phyloP scores from a whole-genome alignment of 805 yeast genomes.

The Starmerella potacharoeniae region DNA sequence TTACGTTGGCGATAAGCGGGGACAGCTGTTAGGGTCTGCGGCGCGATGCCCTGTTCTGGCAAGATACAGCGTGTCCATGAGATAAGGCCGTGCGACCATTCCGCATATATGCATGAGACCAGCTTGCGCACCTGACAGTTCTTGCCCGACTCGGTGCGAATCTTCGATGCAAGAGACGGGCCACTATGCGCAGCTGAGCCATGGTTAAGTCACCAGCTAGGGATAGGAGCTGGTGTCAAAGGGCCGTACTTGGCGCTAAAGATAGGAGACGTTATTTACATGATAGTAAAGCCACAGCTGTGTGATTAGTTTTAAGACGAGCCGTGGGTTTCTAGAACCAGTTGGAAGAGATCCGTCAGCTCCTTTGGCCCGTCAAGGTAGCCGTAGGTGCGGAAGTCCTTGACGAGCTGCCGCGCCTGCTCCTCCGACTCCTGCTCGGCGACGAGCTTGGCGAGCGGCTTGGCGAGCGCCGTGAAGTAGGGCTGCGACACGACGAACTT shows the following conservation, averaged over 20 bases:
- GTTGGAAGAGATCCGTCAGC: constrained; percentile 20
- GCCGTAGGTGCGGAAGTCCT: constrained; percentile 24
- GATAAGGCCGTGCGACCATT: neutral
- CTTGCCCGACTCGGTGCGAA: neutral
- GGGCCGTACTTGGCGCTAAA: too few species aligned
- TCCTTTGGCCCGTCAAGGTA: constrained; percentile 22
- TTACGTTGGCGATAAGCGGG: neutral
- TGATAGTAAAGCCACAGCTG: too few species aligned
- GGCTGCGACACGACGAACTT: constrained; percentile 21
- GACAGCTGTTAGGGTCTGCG: neutral
- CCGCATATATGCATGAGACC: neutral
- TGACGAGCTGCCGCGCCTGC: constrained; percentile 11
- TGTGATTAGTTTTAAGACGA: too few species aligned
- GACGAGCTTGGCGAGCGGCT: constrained; percentile 8
- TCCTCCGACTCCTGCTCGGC: constrained; percentile 9
- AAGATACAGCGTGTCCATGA: neutral
- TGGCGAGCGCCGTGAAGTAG: constrained; percentile 14
- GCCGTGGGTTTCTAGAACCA: neutral
- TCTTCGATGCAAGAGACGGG: too few species aligned
- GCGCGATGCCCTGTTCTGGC: neutral
- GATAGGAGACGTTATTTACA: neutral
- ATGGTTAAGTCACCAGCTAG: too few species aligned
- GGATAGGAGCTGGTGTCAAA: too few species aligned
- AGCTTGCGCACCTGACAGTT: neutral
- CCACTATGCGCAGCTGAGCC: too few species aligned